A percentile compares a stretch with the other conserved stretches of the same genome.
These are phyloP conservation scores for Oropetium thomaeum DNA, from an alignment of 176 grass and related monocot species.

Conservation along the genomic window DNA sequence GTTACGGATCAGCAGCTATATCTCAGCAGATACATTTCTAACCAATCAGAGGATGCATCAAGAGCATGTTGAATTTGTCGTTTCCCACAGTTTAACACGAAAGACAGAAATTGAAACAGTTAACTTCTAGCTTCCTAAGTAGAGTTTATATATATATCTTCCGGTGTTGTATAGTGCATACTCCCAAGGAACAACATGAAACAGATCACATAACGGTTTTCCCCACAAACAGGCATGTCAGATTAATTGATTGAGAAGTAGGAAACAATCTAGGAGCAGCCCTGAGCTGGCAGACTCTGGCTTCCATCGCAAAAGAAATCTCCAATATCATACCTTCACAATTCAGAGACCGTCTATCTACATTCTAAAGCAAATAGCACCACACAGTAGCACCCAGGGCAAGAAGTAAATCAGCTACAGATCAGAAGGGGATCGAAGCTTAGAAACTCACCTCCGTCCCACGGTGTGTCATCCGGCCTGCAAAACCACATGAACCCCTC, in stretches of 20 bases:
- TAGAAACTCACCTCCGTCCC: slow-evolving; percentile 82
- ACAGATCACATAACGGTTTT: not conserved
- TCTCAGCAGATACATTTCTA: no score
- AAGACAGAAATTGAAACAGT: no score
- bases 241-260: not conserved
- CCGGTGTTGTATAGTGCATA: not conserved
- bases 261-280: not conserved
- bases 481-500: slow-evolving; percentile 8
- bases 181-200: not conserved
- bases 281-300: not conserved
- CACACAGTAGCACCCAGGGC: no score
- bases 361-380: not conserved
- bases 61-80: no score
- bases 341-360: not conserved
- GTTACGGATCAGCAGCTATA: no score
- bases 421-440: slow-evolving; percentile 9
- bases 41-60: no score
- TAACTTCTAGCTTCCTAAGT: not conserved
- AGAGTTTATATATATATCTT: no score
- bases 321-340: no score
- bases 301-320: not conserved
- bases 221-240: not conserved
- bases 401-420: slow-evolving; percentile 1
- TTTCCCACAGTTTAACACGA: not conserved
- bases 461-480: slow-evolving; percentile 96